Conservation (phyloP, 345 rosid genomes). For the Eucalyptus sp. region DNA sequence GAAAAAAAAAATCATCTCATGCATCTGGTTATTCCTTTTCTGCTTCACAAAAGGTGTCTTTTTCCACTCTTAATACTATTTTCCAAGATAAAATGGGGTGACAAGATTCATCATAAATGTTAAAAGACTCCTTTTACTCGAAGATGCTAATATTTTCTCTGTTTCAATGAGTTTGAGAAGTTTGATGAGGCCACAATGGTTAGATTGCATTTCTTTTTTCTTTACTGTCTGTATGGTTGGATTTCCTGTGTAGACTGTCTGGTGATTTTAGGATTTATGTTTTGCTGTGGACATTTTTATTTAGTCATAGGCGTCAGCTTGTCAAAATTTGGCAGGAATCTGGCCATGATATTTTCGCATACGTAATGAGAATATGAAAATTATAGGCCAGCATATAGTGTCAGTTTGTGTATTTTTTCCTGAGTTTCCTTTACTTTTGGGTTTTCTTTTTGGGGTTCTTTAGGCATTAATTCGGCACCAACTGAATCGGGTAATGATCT, state of each 20-base stretch:
- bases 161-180: neutral
- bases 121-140: neutral
- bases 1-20: neutral
- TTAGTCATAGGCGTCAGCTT: neutral
- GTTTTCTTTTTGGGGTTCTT: neutral
- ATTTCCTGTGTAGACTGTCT: neutral
- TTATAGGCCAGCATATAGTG: neutral
- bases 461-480: conserved; percentile 23
- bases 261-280: neutral
- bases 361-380: neutral
- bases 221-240: neutral
- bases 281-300: neutral
- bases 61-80: neutral
- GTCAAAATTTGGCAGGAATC: neutral
- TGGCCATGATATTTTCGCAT: neutral
- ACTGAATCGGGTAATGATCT: conserved; percentile 10
- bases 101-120: neutral
- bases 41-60: neutral
- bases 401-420: neutral
- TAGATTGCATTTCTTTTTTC: neutral
- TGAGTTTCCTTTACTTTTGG: neutral
- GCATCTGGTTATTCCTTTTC: neutral
- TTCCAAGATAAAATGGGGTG: neutral
- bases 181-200: neutral
- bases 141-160: neutral